Conservation (phyloP, 2,329 filamentous ascomycete species). For the Cryphonectria nitschkei region DNA sequence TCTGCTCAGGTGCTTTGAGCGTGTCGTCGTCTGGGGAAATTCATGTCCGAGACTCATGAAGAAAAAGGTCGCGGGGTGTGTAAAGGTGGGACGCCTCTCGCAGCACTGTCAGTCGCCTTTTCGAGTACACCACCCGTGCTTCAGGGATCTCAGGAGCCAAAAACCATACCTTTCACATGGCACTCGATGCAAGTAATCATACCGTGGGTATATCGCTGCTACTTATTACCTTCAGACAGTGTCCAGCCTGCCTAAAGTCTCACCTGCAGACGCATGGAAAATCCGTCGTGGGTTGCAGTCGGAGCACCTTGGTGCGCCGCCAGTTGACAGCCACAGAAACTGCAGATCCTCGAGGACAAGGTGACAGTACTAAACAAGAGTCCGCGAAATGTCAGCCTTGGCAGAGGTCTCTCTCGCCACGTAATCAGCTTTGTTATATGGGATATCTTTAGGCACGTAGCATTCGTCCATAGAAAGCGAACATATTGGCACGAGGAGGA, state of each 20-base stretch:
- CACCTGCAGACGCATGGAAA: too few relatives aligned
- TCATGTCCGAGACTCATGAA: neutral
- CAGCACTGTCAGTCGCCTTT: too few relatives aligned
- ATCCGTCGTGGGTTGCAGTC: neutral
- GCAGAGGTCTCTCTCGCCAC: too few relatives aligned
- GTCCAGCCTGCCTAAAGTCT: too few relatives aligned
- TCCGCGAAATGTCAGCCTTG: neutral
- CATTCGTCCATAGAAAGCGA: neutral
- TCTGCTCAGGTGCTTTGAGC: neutral
- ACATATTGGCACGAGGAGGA: neutral
- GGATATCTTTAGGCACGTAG: neutral
- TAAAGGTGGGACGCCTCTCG: neutral
- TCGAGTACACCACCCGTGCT: neutral
- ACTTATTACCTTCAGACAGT: too few relatives aligned
- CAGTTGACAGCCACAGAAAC: neutral
- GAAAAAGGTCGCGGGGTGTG: neutral
- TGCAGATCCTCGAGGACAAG: neutral
- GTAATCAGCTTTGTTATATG: neutral
- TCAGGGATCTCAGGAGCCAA: neutral
- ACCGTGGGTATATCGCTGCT: too few relatives aligned
- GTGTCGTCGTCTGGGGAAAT: neutral
- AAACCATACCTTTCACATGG: neutral
- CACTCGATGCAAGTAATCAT: too few relatives aligned
- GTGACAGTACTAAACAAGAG: neutral
- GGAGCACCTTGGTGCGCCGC: too few relatives aligned